Conservation (phyloP, 352 stramenopile genomes). For the Phytophthora sp. region DNA sequence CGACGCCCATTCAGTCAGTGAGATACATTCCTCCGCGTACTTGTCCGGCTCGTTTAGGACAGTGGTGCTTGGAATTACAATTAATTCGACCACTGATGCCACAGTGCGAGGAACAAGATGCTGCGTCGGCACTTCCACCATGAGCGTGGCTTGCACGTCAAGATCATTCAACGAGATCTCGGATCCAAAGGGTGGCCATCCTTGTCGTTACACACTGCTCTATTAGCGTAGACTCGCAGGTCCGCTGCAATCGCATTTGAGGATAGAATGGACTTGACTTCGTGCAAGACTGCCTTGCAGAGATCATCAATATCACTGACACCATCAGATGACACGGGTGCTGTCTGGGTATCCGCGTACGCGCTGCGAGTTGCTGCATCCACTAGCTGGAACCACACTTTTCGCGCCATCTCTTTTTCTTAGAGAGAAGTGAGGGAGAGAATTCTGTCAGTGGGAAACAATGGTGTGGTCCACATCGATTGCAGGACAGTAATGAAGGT, state of each 20-base stretch:
- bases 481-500: too few relatives aligned
- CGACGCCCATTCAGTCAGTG: too few relatives aligned
- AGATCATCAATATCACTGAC: not conserved
- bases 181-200: too few relatives aligned
- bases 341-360: not conserved
- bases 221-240: not conserved
- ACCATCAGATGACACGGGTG: too few relatives aligned
- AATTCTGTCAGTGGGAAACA: too few relatives aligned
- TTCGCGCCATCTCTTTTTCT: not conserved
- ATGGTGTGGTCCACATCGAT: too few relatives aligned
- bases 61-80: not conserved
- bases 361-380: not conserved
- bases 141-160: not conserved
- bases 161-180: not conserved
- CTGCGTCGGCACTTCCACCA: not conserved
- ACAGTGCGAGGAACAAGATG: not conserved
- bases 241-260: not conserved
- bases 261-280: too few relatives aligned
- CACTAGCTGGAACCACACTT: not conserved
- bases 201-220: not conserved
- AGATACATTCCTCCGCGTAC: too few relatives aligned
- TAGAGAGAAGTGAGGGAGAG: too few relatives aligned
- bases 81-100: not conserved
- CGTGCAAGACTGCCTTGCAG: too few relatives aligned
- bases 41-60: not conserved